These are phyloP conservation scores for Candida golubevii DNA, from an alignment of 805 yeast species.

Conservation along the genomic window DNA sequence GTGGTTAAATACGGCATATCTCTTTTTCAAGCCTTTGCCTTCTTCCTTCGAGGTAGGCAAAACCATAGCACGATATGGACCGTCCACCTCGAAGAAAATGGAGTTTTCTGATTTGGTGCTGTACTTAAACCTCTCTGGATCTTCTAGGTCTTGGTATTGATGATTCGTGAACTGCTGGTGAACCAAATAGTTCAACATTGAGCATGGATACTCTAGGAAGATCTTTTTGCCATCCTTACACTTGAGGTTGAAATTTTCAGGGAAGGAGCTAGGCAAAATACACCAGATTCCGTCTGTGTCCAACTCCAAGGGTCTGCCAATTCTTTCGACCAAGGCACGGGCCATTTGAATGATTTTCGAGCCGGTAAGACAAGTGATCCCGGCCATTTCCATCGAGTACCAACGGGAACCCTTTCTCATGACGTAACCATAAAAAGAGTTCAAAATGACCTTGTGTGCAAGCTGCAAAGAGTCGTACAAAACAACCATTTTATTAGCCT, in stretches of 20 bases:
- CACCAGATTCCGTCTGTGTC: conserved; percentile 99
- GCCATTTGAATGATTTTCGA: conserved; percentile 99
- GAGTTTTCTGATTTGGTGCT: conserved; percentile 84
- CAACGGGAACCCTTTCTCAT: conserved; percentile 99
- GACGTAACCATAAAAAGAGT: conserved; percentile 96
- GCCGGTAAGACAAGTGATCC: conserved; percentile 96
- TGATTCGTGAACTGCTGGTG: conserved; percentile 89
- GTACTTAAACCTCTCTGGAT: conserved; percentile 63
- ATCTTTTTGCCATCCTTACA: conserved; percentile 74
- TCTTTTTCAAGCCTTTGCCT: conserved; percentile 91
- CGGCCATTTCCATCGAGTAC: conserved; percentile 99
- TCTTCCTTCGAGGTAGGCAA: conserved; percentile 96
- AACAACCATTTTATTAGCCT: conserved; percentile 90
- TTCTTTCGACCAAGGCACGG: conserved; percentile 77
- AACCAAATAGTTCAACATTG: conserved; percentile 91
- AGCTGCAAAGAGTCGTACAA: conserved; percentile 91
- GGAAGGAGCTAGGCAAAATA: conserved; percentile 88
- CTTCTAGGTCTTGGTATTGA: conserved; percentile 85
- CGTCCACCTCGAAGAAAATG: conserved; percentile 96
- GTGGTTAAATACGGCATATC: conserved; percentile 94
- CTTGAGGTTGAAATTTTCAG: conserved; percentile 75
- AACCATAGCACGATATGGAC: conserved; percentile 97
- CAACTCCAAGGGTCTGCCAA: conserved; percentile 92
- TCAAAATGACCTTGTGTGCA: conserved; percentile 94
- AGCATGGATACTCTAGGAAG: conserved; percentile 85